Conservation (phyloP, 2,329 filamentous ascomycete species). For the Nothomitra cinnamomea region DNA sequence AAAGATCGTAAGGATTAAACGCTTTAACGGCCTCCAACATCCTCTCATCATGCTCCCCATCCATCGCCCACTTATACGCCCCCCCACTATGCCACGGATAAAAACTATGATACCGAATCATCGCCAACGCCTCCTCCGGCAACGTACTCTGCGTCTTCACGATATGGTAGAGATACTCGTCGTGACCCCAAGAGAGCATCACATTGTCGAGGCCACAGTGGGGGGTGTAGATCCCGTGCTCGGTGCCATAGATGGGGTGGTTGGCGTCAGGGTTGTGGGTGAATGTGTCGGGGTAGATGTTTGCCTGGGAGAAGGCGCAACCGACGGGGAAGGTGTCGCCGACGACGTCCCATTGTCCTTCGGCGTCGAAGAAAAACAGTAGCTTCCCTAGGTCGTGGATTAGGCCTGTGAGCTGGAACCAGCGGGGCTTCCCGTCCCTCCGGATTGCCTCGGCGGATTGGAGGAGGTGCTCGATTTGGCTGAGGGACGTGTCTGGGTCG, state of each 20-base stretch:
- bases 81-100: slow-evolving; percentile 80
- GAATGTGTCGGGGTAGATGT: slow-evolving; percentile 72
- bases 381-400: slow-evolving; percentile 71
- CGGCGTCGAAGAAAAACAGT: slow-evolving; percentile 63
- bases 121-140: slow-evolving; percentile 68
- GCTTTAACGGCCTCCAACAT: slow-evolving; percentile 70
- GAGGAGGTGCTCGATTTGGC: slow-evolving; percentile 77
- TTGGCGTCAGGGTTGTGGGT: slow-evolving; percentile 54
- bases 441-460: slow-evolving; percentile 83
- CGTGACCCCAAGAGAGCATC: slow-evolving; percentile 82
- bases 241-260: slow-evolving; percentile 56
- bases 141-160: slow-evolving; percentile 67
- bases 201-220: slow-evolving; percentile 74
- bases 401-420: slow-evolving; percentile 65
- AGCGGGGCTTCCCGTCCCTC: slow-evolving; percentile 63
- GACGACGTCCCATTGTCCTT: slow-evolving; percentile 86
- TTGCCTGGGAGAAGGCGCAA: slow-evolving; percentile 54
- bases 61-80: slow-evolving; percentile 71
- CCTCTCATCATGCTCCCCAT: slow-evolving; percentile 51
- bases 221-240: slow-evolving; percentile 62
- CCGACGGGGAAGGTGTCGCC: slow-evolving; percentile 73
- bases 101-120: slow-evolving; percentile 88
- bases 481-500: slow-evolving; percentile 74
- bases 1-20: slow-evolving; percentile 84
- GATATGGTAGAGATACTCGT: slow-evolving; percentile 77